Evolutionary conservation across 805 yeast species (phyloP).

Genomic region (Candida coleopterorum): DNA sequence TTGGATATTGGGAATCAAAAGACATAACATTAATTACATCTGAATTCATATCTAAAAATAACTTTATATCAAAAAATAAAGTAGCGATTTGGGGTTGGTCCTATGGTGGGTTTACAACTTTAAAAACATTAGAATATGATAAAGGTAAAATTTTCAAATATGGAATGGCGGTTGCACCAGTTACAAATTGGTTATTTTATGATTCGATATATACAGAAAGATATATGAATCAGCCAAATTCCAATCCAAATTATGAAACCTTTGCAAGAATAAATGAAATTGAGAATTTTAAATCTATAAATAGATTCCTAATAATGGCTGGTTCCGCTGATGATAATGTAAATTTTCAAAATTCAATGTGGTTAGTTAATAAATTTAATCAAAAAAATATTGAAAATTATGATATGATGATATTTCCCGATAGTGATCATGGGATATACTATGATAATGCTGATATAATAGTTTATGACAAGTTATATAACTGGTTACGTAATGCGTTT

Average conservation of each 20-base stretch:
- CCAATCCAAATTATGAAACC: slow-evolving; percentile 60
- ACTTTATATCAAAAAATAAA: slow-evolving; percentile 52
- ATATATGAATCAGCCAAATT: slow-evolving; percentile 81
- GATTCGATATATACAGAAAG: slow-evolving; percentile 94
- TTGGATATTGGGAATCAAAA: slow-evolving; percentile 76
- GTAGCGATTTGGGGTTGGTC: slow-evolving; percentile 98
- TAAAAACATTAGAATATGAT: slow-evolving; percentile 84
- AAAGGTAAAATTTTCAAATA: slow-evolving; percentile 68
- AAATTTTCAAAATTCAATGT: slow-evolving; percentile 84
- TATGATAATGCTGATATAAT: slow-evolving; percentile 75
- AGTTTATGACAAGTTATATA: slow-evolving; percentile 63
- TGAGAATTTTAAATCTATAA: slow-evolving; percentile 48
- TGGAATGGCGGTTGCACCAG: slow-evolving; percentile 97
- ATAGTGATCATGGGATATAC: slow-evolving; percentile 79
- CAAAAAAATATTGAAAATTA: slow-evolving; percentile 56
- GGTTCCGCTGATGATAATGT: slow-evolving; percentile 98
- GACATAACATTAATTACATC: slow-evolving; percentile 54
- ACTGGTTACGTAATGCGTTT: slow-evolving; percentile 66
- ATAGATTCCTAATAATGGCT: slow-evolving; percentile 83
- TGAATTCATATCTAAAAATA: slow-evolving; percentile 42
- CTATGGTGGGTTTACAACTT: slow-evolving; percentile 91
- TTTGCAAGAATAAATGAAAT: slow-evolving; percentile 52
- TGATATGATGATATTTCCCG: slow-evolving; percentile 88
- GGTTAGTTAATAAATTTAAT: slow-evolving; percentile 67
- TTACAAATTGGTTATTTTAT: slow-evolving; percentile 87